Evolutionary conservation across 306 rosid genomes (phyloP).

Genomic region (Vigna unguiculata): DNA sequence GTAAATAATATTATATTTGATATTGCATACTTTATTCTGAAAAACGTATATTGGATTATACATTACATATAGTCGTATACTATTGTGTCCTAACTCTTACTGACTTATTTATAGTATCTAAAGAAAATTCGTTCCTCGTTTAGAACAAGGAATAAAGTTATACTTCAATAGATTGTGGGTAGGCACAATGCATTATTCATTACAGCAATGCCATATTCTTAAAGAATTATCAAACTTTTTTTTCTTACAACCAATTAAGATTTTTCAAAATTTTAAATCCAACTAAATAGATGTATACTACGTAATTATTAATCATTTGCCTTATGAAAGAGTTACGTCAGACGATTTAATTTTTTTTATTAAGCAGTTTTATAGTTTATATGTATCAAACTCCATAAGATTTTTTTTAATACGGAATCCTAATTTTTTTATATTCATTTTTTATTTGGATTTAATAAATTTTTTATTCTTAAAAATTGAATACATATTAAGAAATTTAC

Average conservation of each 20-base stretch:
- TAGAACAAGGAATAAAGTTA: neutral
- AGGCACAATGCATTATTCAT: constrained; percentile 7
- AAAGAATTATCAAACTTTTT: neutral
- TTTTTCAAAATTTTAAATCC: neutral
- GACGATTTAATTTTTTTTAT: neutral
- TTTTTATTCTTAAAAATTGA: too few relatives aligned
- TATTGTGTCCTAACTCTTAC: too few relatives aligned
- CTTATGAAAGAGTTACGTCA: neutral
- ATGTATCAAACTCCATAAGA: too few relatives aligned
- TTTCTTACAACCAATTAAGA: neutral
- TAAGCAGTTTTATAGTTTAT: neutral
- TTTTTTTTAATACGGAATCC: too few relatives aligned
- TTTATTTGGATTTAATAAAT: too few relatives aligned
- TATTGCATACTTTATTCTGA: too few relatives aligned
- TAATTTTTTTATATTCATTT: too few relatives aligned
- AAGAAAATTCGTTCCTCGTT: neutral
- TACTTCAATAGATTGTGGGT: neutral
- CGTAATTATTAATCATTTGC: neutral
- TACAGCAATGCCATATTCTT: neutral
- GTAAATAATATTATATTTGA: too few relatives aligned
- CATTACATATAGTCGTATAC: too few relatives aligned
- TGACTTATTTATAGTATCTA: neutral
- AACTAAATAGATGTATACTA: neutral
- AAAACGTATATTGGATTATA: too few relatives aligned
- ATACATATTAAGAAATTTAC: too few relatives aligned